These are phyloP conservation scores for Aspergillus olivimuriae DNA, from an alignment of 495 filamentous ascomycete genomes.

Conservation along the genomic window DNA sequence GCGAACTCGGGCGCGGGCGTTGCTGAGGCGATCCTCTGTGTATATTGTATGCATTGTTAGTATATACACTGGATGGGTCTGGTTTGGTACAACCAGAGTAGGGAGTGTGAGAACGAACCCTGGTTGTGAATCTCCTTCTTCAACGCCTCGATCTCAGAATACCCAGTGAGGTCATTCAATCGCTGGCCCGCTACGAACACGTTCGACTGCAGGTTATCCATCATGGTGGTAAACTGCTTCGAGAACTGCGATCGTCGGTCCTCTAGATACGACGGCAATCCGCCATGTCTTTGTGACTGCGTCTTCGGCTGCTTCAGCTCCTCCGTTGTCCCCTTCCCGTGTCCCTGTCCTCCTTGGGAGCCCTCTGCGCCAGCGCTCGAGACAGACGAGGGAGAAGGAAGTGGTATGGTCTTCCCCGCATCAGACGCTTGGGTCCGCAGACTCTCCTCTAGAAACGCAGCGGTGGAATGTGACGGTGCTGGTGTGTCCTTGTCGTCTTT, in stretches of 20 bases:
- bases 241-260: slow-evolving; percentile 63
- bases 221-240: slow-evolving; percentile 66
- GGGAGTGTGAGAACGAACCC: slow-evolving; percentile 39
- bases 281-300: no score
- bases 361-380: slow-evolving; percentile 1
- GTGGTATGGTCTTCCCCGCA: no score
- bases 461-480: no score
- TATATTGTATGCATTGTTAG: no score
- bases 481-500: no score
- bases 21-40: slow-evolving; percentile 56
- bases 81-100: neutral
- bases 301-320: no score
- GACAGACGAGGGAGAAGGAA: no score
- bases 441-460: no score
- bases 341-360: no score
- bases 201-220: slow-evolving; percentile 85
- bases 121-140: slow-evolving; percentile 67
- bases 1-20: slow-evolving; percentile 58
- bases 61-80: no score
- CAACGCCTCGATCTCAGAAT: slow-evolving; percentile 83
- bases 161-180: slow-evolving; percentile 90
- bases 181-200: slow-evolving; percentile 77
- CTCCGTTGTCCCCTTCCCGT: no score
- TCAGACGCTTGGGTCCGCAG: slow-evolving; percentile 10
- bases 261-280: slow-evolving; percentile 74